phyloP scores from a whole-genome alignment of 768 basidiomycete genomes.

The Infundibulicybe gibba region DNA sequence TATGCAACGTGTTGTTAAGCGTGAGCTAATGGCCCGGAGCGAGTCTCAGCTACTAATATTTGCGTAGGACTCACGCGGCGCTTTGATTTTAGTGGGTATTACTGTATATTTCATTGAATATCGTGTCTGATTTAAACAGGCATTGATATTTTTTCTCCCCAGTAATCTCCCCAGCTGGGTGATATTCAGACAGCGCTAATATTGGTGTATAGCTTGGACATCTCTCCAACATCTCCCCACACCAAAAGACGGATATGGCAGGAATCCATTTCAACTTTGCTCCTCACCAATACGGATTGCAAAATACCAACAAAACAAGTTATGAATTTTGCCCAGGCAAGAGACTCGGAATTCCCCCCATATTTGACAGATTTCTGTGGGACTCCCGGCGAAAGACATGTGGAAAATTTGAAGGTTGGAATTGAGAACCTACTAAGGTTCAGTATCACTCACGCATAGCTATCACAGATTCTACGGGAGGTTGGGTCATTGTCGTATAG shows the following conservation, averaged over 20 bases:
- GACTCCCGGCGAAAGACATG: constrained; percentile 65
- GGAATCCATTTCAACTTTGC: constrained; percentile 64
- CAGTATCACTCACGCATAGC: neutral
- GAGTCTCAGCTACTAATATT: neutral
- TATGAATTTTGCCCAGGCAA: constrained; percentile 58
- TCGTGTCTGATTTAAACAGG: constrained; percentile 30
- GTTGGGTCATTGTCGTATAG: constrained; percentile 55
- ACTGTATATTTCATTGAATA: neutral
- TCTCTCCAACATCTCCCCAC: constrained; percentile 55
- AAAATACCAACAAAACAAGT: constrained; percentile 54
- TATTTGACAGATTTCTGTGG: constrained; percentile 65
- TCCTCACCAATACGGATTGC: constrained; percentile 57
- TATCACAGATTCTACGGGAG: constrained; percentile 64
- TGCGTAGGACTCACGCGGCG: constrained; percentile 52
- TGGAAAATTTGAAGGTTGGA: constrained; percentile 72
- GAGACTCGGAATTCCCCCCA: constrained; percentile 58
- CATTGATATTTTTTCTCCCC: constrained; percentile 79
- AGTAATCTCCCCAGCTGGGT: constrained; percentile 26
- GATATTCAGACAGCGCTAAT: too few species aligned
- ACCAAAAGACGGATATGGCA: constrained; percentile 75
- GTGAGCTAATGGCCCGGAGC: constrained; percentile 29
- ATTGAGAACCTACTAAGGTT: neutral
- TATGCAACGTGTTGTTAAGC: constrained; percentile 56
- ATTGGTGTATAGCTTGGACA: constrained; percentile 43
- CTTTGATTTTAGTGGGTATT: constrained; percentile 68